Conservation (phyloP, 768 basidiomycete genomes). For the Calocybe gangraenosa region DNA sequence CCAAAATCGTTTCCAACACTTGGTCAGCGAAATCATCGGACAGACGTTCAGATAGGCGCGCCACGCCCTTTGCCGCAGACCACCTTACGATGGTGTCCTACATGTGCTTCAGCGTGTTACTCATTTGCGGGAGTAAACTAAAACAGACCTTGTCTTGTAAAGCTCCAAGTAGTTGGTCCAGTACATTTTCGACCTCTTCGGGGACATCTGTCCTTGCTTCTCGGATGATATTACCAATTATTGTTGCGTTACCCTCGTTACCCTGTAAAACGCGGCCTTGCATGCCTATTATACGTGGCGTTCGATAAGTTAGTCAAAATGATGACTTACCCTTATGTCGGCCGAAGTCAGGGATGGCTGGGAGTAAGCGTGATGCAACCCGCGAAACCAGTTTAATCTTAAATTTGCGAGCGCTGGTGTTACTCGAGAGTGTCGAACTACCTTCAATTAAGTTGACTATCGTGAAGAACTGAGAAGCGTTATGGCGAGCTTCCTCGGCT, state of each 20-base stretch:
- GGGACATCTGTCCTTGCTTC: constrained; percentile 63
- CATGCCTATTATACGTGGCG: background rate
- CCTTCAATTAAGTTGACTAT: constrained; percentile 40
- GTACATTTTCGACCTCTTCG: constrained; percentile 67
- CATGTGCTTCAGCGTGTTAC: background rate
- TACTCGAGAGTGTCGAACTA: constrained; percentile 38
- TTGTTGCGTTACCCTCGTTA: constrained; percentile 21
- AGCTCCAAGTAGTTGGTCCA: constrained; percentile 68
- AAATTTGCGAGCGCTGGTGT: constrained; percentile 68
- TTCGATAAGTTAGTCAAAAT: background rate
- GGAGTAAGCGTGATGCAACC: constrained; percentile 58
- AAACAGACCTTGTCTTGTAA: constrained; percentile 75
- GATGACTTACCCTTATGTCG: constrained; percentile 38
- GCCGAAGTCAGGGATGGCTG: constrained; percentile 32
- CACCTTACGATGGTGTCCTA: constrained; percentile 95
- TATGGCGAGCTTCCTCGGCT: constrained; percentile 43
- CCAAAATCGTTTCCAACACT: constrained; percentile 76
- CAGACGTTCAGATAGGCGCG: constrained; percentile 78
- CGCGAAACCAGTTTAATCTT: constrained; percentile 67
- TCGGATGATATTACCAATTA: constrained; percentile 11
- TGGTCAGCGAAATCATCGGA: constrained; percentile 73
- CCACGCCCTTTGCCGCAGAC: constrained; percentile 90
- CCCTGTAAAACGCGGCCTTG: constrained; percentile 29
- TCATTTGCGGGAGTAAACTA: constrained; percentile 2
- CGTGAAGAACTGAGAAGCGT: constrained; percentile 39